Percentiles rank a stretch among this genome's conserved stretches.
Conservation (phyloP, 495 filamentous ascomycete genomes). For the Daldinia loculata region DNA sequence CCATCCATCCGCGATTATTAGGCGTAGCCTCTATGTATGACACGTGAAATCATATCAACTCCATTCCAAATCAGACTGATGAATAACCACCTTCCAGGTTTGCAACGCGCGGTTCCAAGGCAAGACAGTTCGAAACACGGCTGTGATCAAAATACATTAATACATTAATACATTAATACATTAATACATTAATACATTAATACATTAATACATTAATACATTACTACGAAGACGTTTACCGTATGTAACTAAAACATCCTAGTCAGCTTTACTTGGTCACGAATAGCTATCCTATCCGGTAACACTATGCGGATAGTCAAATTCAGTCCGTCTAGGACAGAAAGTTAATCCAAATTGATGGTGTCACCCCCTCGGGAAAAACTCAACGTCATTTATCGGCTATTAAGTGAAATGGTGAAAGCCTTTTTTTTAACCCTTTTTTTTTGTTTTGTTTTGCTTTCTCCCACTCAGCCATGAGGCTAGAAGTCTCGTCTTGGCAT, state of each 20-base stretch:
- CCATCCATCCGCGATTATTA: conserved; percentile 34
- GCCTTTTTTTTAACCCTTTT: not conserved
- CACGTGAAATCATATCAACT: conserved; percentile 21
- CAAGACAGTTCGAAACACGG: conserved; percentile 24
- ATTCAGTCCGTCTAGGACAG: not conserved
- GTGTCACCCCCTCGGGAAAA: conserved; percentile 1
- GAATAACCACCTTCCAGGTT: conserved; percentile 14
- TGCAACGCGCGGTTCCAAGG: conserved; percentile 4
- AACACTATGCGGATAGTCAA: not conserved
- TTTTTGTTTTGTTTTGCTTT: not conserved
- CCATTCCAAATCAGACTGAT: conserved; percentile 2
- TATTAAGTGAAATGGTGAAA: conserved; percentile 8
- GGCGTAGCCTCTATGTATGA: conserved; percentile 11
- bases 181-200: conserved; percentile 1
- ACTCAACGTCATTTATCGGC: conserved; percentile 1
- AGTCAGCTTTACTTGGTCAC: not conserved
- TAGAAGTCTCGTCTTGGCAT: conserved; percentile 24
- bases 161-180: not conserved
- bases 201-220: not conserved
- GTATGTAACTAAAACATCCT: not conserved
- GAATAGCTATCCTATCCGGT: not conserved
- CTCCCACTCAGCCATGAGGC: conserved; percentile 14
- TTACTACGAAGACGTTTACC: conserved; percentile 3
- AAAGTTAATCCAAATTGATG: not conserved
- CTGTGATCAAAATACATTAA: not conserved